phyloP scores from a whole-genome alignment of 2,329 filamentous ascomycete genomes.

The Phyllosticta paracitricarpa region DNA sequence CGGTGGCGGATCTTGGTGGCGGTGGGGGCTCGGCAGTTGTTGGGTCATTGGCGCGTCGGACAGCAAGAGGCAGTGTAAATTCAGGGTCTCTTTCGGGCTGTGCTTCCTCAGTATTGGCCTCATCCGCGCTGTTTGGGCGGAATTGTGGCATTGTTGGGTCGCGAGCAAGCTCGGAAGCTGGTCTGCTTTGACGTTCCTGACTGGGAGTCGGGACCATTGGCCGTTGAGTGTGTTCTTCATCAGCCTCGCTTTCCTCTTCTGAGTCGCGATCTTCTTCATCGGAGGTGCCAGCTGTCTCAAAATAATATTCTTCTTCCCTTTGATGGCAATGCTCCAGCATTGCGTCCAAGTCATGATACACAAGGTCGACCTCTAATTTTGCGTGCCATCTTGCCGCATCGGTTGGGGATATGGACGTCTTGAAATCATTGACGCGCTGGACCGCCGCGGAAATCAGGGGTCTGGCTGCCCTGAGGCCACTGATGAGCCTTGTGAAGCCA shows the following conservation, averaged over 20 bases:
- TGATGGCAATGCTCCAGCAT: background rate
- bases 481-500: background rate
- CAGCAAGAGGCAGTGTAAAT: background rate
- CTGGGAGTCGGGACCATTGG: background rate
- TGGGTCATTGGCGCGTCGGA: background rate
- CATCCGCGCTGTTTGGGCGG: conserved; percentile 42
- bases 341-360: conserved; percentile 6
- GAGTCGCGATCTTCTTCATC: background rate
- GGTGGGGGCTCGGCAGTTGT: background rate
- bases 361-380: conserved; percentile 2
- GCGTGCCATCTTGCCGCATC: conserved; percentile 4
- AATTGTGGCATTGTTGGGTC: conserved; percentile 54
- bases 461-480: background rate
- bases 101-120: background rate
- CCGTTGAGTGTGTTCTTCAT: background rate
- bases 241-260: background rate
- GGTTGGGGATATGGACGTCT: background rate
- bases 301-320: background rate
- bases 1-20: background rate
- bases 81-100: background rate
- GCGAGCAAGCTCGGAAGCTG: background rate
- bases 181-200: background rate
- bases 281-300: background rate
- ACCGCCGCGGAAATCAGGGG: conserved; percentile 5
- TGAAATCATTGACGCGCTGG: background rate